These are phyloP conservation scores for Blastocystis sp. DNA, from an alignment of 352 stramenopile genomes.

Conservation along the genomic window DNA sequence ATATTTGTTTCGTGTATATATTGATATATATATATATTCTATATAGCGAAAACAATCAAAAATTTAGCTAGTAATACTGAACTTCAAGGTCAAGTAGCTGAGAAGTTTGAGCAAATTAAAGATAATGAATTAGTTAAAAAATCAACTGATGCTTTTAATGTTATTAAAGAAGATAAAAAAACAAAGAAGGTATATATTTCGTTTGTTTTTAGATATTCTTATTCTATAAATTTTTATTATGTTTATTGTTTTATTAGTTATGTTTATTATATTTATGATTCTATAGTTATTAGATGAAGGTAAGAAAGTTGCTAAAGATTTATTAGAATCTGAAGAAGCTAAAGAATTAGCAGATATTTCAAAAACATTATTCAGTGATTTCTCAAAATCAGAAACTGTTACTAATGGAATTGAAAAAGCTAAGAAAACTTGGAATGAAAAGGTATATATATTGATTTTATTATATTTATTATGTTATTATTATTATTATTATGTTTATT, in stretches of 20 bases:
- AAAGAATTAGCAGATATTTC: conserved; percentile 33
- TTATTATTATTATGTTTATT: too few species aligned
- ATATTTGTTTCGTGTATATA: too few species aligned
- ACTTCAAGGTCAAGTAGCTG: conserved; percentile 20
- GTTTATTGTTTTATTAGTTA: too few species aligned
- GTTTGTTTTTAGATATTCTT: background rate
- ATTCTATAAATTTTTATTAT: too few species aligned
- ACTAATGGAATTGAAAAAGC: conserved; percentile 6
- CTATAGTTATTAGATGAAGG: conserved; percentile 26
- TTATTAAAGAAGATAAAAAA: conserved; percentile 12
- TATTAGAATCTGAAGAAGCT: conserved; percentile 27
- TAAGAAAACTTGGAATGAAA: conserved; percentile 36
- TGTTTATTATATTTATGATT: too few species aligned
- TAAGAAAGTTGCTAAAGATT: conserved; percentile 34
- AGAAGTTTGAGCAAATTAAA: conserved; percentile 15
- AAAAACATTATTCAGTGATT: conserved; percentile 30
- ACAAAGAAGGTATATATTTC: conserved; percentile 26
- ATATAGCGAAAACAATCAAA: conserved; percentile 23
- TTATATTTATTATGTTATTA: too few species aligned
- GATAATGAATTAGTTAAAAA: conserved; percentile 28
- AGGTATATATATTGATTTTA: background rate
- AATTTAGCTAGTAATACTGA: conserved; percentile 17
- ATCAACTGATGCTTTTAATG: conserved; percentile 12
- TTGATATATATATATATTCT: background rate
- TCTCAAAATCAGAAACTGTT: conserved; percentile 25